phyloP scores from a whole-genome alignment of 2,329 filamentous ascomycete genomes.

The Paecilomyces dactylethromorphus region DNA sequence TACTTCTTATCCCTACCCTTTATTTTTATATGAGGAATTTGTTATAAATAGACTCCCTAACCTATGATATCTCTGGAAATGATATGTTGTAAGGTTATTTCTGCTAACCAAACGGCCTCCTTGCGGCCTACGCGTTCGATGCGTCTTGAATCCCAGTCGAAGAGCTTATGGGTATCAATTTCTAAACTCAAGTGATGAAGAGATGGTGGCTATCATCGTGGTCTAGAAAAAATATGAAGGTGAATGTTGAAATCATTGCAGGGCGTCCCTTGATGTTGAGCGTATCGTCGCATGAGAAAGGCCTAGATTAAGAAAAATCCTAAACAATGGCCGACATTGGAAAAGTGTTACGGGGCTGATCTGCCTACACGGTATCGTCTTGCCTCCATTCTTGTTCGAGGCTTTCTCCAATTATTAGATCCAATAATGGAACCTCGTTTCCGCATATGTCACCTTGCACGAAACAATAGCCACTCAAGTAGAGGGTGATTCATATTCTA shows the following conservation, averaged over 20 bases:
- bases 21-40: too few relatives aligned
- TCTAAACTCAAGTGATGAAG: neutral
- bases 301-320: neutral
- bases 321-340: neutral
- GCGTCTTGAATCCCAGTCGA: neutral
- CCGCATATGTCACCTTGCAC: neutral
- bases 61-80: too few relatives aligned
- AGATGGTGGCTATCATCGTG: too few relatives aligned
- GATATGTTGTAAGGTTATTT: too few relatives aligned
- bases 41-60: too few relatives aligned
- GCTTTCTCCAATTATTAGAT: neutral
- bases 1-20: too few relatives aligned
- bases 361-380: neutral
- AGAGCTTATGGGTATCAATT: neutral
- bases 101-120: too few relatives aligned
- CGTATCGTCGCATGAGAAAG: neutral
- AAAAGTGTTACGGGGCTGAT: neutral
- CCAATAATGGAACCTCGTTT: neutral
- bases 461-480: neutral
- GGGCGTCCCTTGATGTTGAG: neutral
- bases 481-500: neutral
- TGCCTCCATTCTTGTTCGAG: neutral
- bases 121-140: too few relatives aligned
- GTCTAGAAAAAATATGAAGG: too few relatives aligned
- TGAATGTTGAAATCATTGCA: too few relatives aligned